Evolutionary conservation across 768 basidiomycete species (phyloP), one percentile per base, ranked within the genome.

Genomic region (Rhizopogon sp.): DNA sequence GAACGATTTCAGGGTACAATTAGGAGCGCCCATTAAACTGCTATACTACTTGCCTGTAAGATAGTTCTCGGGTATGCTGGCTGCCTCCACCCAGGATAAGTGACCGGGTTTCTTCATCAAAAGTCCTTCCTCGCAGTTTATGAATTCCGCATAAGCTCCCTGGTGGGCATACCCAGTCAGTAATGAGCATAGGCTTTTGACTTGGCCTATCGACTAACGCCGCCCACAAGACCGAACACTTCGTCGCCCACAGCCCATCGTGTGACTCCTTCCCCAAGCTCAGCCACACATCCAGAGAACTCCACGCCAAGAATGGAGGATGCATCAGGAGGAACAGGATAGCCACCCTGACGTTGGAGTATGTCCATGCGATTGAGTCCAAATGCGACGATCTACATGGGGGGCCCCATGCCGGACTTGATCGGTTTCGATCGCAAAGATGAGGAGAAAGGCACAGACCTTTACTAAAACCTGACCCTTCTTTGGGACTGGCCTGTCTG

Each of bases 131-230:
- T 79, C 74, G 41, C 84, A 80, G 28, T 75, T 80, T 58, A 98
- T 82, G 66, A 85, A 95, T 67, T 95, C 90, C 37, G 93, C 93
- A 64, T 94, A 95, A 43, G 93, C 92, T 37, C 93, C 93, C 93
- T 94, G 49, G 3, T 25, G 28, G 14, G 2, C 16, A 37, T 10
- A 37, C 20, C 20, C 33, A 14, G 44, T 57, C 29, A 59, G 58
- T 50, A 33, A 14, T n/a, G 40, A 50, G 52, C 29, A 37, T 37
- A 22, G 2, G 14, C 20, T 35, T 25, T 51, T 51, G 16, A 25
- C 43, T n/a, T 29, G 33, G 3, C 17, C 35, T 20, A 39, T 17
- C 29, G 52, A 68, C 87, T 70, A 67, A 94, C 93, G 16, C 93
- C 93, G 33, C 79, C 81, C 7, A 85, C 80, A 2, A 96, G 76